These are phyloP conservation scores for Huntiella abstrusa DNA, from an alignment of 2,329 filamentous ascomycete genomes.

Conservation along the genomic window DNA sequence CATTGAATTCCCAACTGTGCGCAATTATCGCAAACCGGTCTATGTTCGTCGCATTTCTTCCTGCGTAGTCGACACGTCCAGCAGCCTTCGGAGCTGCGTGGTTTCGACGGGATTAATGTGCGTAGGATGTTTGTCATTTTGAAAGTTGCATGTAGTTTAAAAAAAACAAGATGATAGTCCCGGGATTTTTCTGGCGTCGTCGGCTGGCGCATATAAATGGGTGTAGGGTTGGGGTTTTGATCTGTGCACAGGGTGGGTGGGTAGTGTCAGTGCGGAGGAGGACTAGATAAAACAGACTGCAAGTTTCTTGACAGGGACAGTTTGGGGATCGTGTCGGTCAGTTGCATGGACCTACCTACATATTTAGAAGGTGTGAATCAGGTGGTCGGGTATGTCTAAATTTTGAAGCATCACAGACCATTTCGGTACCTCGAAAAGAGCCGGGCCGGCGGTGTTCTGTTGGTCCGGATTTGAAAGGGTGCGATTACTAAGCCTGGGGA, in stretches of 20 bases:
- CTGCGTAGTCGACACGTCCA: constrained; percentile 43
- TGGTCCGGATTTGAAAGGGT: no score
- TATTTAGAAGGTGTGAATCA: no score
- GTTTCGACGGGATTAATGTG: constrained; percentile 10
- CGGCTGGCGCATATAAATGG: not conserved
- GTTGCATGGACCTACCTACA: not conserved
- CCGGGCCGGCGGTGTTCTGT: no score
- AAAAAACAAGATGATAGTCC: not conserved
- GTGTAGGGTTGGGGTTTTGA: not conserved
- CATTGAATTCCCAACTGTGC: constrained; percentile 36
- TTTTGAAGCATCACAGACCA: no score
- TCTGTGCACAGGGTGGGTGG: not conserved
- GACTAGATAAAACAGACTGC: not conserved
- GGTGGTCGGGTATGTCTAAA: no score
- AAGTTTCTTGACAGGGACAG: not conserved
- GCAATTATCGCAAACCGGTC: constrained; percentile 33
- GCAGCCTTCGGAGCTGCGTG: constrained; percentile 23
- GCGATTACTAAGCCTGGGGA: no score
- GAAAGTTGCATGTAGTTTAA: not conserved
- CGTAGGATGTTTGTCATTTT: constrained; percentile 7
- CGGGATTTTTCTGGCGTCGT: not conserved
- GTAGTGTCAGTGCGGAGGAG: not conserved
- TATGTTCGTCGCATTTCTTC: constrained; percentile 40
- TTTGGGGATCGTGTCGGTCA: not conserved
- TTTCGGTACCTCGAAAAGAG: no score